These are phyloP conservation scores for Polychaeton citri DNA, from an alignment of 2,329 filamentous ascomycete species.

Conservation along the genomic window DNA sequence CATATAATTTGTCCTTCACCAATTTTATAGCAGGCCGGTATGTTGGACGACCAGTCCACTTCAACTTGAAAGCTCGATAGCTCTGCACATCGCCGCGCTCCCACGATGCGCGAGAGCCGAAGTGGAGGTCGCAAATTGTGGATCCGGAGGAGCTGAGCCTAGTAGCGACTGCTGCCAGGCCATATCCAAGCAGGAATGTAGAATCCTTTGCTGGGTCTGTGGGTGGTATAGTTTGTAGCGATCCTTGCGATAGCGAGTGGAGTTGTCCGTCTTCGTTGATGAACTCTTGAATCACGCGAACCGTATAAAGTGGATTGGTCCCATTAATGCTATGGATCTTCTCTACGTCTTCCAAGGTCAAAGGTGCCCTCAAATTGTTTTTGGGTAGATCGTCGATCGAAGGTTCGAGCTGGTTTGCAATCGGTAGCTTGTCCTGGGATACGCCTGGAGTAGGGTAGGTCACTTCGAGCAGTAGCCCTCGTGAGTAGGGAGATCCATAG, in stretches of 20 bases:
- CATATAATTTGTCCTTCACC: slow-evolving; percentile 28
- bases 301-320: slow-evolving; percentile 15
- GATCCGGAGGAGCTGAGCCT: slow-evolving; percentile 12
- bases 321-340: slow-evolving; percentile 12
- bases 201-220: not conserved
- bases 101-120: slow-evolving; percentile 12
- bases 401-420: not conserved
- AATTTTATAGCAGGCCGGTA: slow-evolving; percentile 20
- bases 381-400: not conserved
- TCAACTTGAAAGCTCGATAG: slow-evolving; percentile 40
- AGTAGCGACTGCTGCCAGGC: slow-evolving; percentile 15
- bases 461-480: slow-evolving; percentile 19
- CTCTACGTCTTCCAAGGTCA: not conserved
- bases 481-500: slow-evolving; percentile 15
- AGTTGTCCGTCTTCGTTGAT: slow-evolving; percentile 11
- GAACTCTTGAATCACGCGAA: slow-evolving; percentile 17
- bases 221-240: slow-evolving; percentile 9
- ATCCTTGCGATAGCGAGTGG: slow-evolving; percentile 14
- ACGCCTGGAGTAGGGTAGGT: slow-evolving; percentile 12
- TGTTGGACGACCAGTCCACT: slow-evolving; percentile 31
- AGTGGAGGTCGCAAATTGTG: slow-evolving; percentile 15
- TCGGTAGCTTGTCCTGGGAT: slow-evolving; percentile 17
- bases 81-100: slow-evolving; percentile 23
- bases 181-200: slow-evolving; percentile 14
- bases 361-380: not conserved